phyloP scores from a whole-genome alignment of 2,329 filamentous ascomycete species.

The Geosmithia putterillii region DNA sequence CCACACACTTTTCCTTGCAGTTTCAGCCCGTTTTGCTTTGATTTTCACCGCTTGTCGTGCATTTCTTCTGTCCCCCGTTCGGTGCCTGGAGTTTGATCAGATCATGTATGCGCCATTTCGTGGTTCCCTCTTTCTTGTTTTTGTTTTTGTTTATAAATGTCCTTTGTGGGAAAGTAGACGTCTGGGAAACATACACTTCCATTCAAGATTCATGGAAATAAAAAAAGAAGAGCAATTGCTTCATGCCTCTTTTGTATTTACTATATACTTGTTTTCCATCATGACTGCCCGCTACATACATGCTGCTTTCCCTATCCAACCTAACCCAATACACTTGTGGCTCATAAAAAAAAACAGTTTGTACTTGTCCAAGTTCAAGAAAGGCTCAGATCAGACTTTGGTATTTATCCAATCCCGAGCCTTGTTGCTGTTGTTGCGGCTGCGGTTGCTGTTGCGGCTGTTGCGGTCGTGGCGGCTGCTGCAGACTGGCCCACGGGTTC shows the following conservation, averaged over 20 bases:
- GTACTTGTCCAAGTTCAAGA: background rate
- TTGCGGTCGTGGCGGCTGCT: slow-evolving; percentile 10
- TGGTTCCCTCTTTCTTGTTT: too few relatives aligned
- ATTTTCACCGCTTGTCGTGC: background rate
- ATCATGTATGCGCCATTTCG: too few relatives aligned
- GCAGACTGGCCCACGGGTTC: slow-evolving; percentile 9
- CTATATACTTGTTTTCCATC: background rate
- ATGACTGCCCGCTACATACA: background rate
- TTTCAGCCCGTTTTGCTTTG: too few relatives aligned
- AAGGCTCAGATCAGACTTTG: slow-evolving; percentile 45
- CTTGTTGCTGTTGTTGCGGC: slow-evolving; percentile 20
- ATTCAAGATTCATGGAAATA: too few relatives aligned
- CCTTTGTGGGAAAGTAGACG: too few relatives aligned
- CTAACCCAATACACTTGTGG: background rate
- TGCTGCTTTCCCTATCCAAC: too few relatives aligned
- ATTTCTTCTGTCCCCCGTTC: background rate
- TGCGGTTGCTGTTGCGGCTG: slow-evolving; percentile 13
- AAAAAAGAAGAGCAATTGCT: background rate
- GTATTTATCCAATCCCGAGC: slow-evolving; percentile 53
- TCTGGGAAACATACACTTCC: too few relatives aligned
- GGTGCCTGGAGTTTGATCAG: too few relatives aligned
- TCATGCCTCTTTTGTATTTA: background rate
- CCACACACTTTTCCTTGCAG: too few relatives aligned
- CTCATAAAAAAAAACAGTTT: background rate
- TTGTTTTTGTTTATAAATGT: too few relatives aligned